Evolutionary conservation across 805 yeast genomes (phyloP).

Genomic region (Candida succiphila): DNA sequence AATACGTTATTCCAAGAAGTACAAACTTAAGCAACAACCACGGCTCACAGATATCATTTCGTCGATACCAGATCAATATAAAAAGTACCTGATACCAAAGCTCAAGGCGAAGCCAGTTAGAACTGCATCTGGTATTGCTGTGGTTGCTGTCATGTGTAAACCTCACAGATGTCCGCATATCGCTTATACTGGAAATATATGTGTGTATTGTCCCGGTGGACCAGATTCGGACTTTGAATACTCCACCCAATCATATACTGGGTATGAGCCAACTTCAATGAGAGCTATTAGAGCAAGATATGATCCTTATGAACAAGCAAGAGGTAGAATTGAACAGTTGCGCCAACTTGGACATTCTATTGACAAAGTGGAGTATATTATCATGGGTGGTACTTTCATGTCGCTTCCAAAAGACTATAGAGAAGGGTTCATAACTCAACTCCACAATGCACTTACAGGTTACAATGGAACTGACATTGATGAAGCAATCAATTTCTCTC

Average conservation of each 20-base stretch:
- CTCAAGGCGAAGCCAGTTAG: conserved; percentile 97
- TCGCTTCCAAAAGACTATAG: conserved; percentile 83
- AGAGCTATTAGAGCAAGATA: conserved; percentile 98
- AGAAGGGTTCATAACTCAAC: conserved; percentile 77
- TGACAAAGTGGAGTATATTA: conserved; percentile 94
- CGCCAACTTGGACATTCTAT: conserved; percentile 93
- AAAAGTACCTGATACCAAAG: conserved; percentile 83
- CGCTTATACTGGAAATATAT: conserved; percentile 96
- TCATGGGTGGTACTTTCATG: conserved; percentile 99
- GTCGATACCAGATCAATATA: conserved; percentile 93
- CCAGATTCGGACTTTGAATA: conserved; percentile 98
- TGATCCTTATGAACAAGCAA: conserved; percentile 96
- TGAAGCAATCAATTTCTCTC: conserved; percentile 85
- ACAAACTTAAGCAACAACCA: conserved; percentile 87
- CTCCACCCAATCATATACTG: conserved; percentile 96
- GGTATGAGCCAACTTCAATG: conserved; percentile 98
- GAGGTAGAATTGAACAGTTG: conserved; percentile 94
- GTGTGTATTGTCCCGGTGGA: conserved; percentile 99
- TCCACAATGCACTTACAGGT: conserved; percentile 94
- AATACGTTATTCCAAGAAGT: conserved; percentile 76
- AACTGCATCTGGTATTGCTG: conserved; percentile 98
- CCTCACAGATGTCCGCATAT: conserved; percentile 99
- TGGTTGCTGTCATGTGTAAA: conserved; percentile 98
- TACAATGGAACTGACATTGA: conserved; percentile 78
- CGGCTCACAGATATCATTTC: conserved; percentile 89